Evolutionary conservation across 106 monocot species (phyloP), one percentile per base, ranked within the genome.

Genomic region (Posidonia australis): DNA sequence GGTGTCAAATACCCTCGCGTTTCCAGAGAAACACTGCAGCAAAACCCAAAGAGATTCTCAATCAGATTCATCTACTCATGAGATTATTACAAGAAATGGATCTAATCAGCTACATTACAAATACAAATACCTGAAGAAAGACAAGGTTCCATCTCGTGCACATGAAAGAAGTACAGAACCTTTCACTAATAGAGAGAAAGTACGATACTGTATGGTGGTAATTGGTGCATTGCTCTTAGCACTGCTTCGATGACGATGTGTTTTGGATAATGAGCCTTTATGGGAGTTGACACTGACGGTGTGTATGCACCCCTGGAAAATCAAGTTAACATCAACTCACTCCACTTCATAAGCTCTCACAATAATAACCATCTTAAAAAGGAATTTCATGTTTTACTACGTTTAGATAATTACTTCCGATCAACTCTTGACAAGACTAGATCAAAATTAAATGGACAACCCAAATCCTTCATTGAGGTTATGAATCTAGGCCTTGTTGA

Each of bases 151-250:
- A 79, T 94, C 90, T 80, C 80, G 94, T 70, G 81, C 71, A 71
- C 82, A 94, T 58, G 70, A 81, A 72, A 94, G 90, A 73, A 94
- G 86, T 25, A 94, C 94, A 56, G 94, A 84, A 71, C 89, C 79
- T 9, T 86, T 81, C 22, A 79, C 76, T 9, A 82, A 77, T 17
- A 94, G 76, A 72, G 94, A 94, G 67, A 90, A 94, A 9, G 90
- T 90, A 30, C 94, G 89, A 54, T 94, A 94, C 48, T 94, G 84
- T 31, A 94, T 54, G 18, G 90, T 94, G 58, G 90, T 87, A 47
- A 90, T 77, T 19, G 72, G 76, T 64, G 86, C 82, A 74, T 78
- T 86, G 60, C 73, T 90, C 71, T 67, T 67, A 16, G 70, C 80
- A 56, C 54, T 82, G 62, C 79, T 94, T 66, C 77, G 82, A 63